Evolutionary conservation across 2,329 filamentous ascomycete species (phyloP), one percentile per base, ranked within the genome.

Genomic region (Paraconiothyrium brasiliense): DNA sequence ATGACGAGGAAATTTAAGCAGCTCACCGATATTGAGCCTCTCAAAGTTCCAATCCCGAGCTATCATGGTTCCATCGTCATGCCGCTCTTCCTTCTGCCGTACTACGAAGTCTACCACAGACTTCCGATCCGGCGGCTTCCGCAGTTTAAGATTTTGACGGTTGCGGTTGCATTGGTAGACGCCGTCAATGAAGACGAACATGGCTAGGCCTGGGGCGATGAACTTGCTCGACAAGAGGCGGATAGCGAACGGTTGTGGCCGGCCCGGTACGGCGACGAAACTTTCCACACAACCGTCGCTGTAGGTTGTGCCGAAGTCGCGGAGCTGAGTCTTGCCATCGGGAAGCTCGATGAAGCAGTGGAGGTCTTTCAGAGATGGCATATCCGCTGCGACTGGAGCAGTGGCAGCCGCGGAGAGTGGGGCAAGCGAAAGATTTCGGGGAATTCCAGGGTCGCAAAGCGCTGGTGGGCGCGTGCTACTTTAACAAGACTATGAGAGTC

Each of bases 141-240:
- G 62, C 13, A 72, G 70, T 57, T 77, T 72, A 35, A 86, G 65
- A 39, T 80, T 73, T 43, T 79, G 76, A 43, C 81, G 77, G 70
- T 85, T 85, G 59, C 85, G 84, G 62, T 87, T 87, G 73, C 84
- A 85, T 67, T 87, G 85, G 63, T 87, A 87, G 6, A 83, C 73
- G 20, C 85, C 85, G 65, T 87, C 85, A 44, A 87, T 85, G 75
- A 82, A 87, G 30, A 87, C 84, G 62, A 84, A 84, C 71, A 85
- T 82, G 1, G 84, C 81, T 11, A 87, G 72, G 0, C 85, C 85
- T 27, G 82, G 79, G 1, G 82, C 82, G 63, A 87, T 85, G 74
- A 83, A 87, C 34, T 79, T 81, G 39, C 73, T 74, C 0, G 84
- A 84, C 2, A 73, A 79, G 43, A 87, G 77, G 61, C 81, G 83